Evolutionary conservation across 2,329 filamentous ascomycete genomes (phyloP), one percentile per base, ranked within the genome.

Genomic region (Aspergillus sp.): DNA sequence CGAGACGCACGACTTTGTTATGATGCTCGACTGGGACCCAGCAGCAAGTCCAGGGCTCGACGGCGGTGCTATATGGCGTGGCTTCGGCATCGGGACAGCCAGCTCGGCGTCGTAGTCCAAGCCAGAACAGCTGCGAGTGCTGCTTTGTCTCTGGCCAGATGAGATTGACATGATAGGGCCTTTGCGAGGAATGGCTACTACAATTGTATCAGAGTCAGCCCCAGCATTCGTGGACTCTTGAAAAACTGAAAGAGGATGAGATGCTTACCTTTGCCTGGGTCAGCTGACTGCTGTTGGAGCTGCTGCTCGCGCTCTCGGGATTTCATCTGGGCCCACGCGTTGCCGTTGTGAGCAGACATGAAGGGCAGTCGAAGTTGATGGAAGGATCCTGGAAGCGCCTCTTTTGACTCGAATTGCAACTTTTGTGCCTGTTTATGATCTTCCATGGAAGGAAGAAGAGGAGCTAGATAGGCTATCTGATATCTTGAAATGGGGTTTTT

Each of bases 251-350:
- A 29, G 11, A 29, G 12, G 33, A 33, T n/a, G 8, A 19, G 19
- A n/a, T 9, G 43, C 45, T 43, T 43, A 40, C 48, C 48, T 48
- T 28, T 45, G 7, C n/a, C 43, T 4, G 32, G 30, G 28, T 44
- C 39, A 13, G 9, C 12, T 27, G 19, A 13, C n/a, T 27, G 26
- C 36, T 38, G 36, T 27, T 37, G n/a, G 5, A 28, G 36, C 39
- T 46, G 35, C 13, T 33, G 43, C 35, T 51, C 43, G 27, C 38
- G 45, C 33, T 50, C 53, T 2, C 37, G 44, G 11, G 51, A 52
- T 36, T 52, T 54, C 46, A 57, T 52, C 32, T 52, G 41, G 6
- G 59, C 52, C 48, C 57, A 62, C 1, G 60, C 59, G 36, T 64
- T 62, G 10, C 57, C 58, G 32, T 47, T 46, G 3, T 43, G 35